A percentile compares a stretch with the other conserved stretches of the same genome.
Evolutionary conservation across 108 stramenopile species (phyloP).

Genomic region (Fistulifera pelliculosa): DNA sequence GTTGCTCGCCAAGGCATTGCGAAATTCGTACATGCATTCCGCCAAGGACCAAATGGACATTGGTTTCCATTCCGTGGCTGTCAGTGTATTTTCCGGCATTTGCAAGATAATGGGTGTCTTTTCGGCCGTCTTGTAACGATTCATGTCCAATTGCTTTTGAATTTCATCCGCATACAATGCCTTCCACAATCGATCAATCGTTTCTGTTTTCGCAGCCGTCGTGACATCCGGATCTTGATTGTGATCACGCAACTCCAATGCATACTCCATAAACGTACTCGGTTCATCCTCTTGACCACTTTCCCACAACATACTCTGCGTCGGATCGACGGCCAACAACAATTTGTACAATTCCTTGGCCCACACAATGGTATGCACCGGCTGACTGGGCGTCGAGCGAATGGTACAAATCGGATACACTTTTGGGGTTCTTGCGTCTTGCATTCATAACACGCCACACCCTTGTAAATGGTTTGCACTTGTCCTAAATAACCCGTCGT

Average conservation of each 20-base stretch:
- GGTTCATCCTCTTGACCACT: constrained; percentile 32
- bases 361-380: constrained; percentile 99
- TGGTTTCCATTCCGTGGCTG: constrained; percentile 19
- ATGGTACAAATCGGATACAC: constrained; percentile 99
- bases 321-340: constrained; percentile 70
- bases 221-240: constrained; percentile 7
- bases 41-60: constrained; percentile 45
- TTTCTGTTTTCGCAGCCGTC: constrained; percentile 9
- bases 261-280: constrained; percentile 66
- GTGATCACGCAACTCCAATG: constrained; percentile 30
- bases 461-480: constrained; percentile 86
- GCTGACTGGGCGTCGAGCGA: constrained; percentile 91
- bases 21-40: constrained; percentile 19
- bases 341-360: constrained; percentile 98
- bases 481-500: constrained; percentile 98
- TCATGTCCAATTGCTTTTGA: constrained; percentile 80
- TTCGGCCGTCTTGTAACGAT: constrained; percentile 78
- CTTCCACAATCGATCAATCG: constrained; percentile 21
- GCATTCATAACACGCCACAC: constrained; percentile 98
- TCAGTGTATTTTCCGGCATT: constrained; percentile 3
- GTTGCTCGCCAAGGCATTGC: constrained; percentile 19
- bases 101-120: constrained; percentile 48
- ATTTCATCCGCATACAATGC: constrained; percentile 59
- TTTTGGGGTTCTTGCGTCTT: constrained; percentile 91
- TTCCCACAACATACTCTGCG: constrained; percentile 89